A percentile compares a stretch with the other conserved stretches of the same genome.
These are phyloP conservation scores for Aureobasidium uvarum DNA, from an alignment of 2,329 filamentous ascomycete genomes.

Conservation along the genomic window DNA sequence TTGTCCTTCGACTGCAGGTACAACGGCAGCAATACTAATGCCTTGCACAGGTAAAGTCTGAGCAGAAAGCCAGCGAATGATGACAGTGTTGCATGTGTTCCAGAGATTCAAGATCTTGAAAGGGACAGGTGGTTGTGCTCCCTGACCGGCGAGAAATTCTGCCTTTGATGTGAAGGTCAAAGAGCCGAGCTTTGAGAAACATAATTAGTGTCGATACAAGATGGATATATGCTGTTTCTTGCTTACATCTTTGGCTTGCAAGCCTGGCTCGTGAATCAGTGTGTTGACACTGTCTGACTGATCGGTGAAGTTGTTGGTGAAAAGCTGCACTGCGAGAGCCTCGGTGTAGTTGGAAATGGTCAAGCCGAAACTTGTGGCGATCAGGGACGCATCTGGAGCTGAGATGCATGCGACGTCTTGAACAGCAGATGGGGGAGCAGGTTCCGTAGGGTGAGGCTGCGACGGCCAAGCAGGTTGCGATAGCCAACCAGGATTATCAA, in stretches of 20 bases:
- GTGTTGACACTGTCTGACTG: conserved; percentile 39
- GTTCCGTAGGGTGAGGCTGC: not conserved
- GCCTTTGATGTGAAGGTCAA: conserved; percentile 34
- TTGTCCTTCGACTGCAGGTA: conserved; percentile 1
- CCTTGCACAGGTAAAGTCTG: conserved; percentile 32
- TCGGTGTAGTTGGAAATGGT: conserved; percentile 36
- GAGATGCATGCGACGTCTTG: conserved; percentile 31
- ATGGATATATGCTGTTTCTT: not conserved
- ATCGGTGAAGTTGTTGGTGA: conserved; percentile 36
- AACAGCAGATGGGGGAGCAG: not conserved
- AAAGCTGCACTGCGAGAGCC: conserved; percentile 32
- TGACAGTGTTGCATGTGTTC: conserved; percentile 35
- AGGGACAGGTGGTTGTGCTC: conserved; percentile 36
- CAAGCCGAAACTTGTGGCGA: conserved; percentile 35
- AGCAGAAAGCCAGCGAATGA: conserved; percentile 36
- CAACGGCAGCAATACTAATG: conserved; percentile 27
- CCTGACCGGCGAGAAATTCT: conserved; percentile 35
- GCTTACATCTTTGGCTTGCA: conserved; percentile 1
- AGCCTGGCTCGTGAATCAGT: conserved; percentile 30
- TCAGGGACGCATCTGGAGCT: conserved; percentile 31
- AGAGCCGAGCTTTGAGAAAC: not conserved
- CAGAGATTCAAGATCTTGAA: conserved; percentile 36
- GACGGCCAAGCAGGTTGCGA: not conserved
- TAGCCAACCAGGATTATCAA: not conserved
- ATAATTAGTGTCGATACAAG: no score